phyloP scores from a whole-genome alignment of 1,139 yeast species.

The Fermentozyma sake region DNA sequence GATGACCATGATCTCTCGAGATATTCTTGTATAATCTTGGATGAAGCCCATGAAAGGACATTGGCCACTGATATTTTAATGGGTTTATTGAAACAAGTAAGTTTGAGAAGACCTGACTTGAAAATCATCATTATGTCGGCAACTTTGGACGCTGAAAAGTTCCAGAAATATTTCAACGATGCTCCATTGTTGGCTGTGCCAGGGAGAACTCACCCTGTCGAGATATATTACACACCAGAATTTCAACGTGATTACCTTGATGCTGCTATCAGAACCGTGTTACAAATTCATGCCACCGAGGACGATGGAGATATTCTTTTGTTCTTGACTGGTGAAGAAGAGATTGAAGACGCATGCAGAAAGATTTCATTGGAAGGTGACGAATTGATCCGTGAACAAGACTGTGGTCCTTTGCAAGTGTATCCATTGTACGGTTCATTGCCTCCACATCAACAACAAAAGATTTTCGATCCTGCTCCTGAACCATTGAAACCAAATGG shows the following conservation, averaged over 20 bases:
- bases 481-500: constrained; percentile 58
- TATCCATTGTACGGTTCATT: constrained; percentile 94
- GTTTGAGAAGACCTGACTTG: constrained; percentile 75
- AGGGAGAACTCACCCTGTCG: constrained; percentile 97
- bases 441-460: constrained; percentile 94
- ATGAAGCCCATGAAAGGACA: constrained; percentile 98
- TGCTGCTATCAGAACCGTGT: constrained; percentile 89
- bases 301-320: constrained; percentile 87
- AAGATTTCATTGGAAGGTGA: constrained; percentile 86
- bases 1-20: constrained; percentile 78
- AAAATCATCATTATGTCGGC: constrained; percentile 97
- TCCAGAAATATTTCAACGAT: constrained; percentile 80
- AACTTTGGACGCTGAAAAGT: constrained; percentile 94
- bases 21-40: constrained; percentile 87
- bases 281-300: constrained; percentile 95
- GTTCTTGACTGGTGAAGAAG: constrained; percentile 96
- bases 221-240: constrained; percentile 93
- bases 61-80: constrained; percentile 93
- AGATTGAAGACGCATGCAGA: constrained; percentile 94
- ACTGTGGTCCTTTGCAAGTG: constrained; percentile 82
- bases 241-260: constrained; percentile 92
- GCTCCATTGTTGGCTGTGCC: constrained; percentile 97
- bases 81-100: constrained; percentile 88
- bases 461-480: constrained; percentile 89
- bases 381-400: constrained; percentile 80